Conservation (phyloP, 176 grass and related monocot species). For the Juncus inflexus region DNA sequence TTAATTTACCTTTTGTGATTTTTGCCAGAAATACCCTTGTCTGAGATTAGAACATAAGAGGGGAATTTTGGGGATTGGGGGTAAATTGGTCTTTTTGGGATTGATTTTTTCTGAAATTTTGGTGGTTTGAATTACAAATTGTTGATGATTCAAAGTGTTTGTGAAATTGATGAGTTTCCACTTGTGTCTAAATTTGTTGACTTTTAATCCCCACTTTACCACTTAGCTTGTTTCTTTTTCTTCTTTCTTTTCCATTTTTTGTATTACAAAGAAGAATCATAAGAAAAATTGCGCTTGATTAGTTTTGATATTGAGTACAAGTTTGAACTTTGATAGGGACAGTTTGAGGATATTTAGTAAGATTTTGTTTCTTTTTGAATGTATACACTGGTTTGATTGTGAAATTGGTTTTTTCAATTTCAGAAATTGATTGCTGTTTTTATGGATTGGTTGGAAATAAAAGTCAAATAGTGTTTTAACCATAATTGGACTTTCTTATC, state of each 20-base stretch:
- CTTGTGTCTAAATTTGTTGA: slow-evolving; percentile 7
- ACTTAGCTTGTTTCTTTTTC: background rate
- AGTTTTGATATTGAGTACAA: background rate
- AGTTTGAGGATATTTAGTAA: slow-evolving; percentile 17
- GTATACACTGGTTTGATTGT: background rate
- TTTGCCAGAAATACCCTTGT: too few species aligned
- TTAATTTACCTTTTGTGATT: too few species aligned
- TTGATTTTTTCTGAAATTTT: background rate
- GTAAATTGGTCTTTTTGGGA: too few species aligned
- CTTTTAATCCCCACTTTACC: background rate
- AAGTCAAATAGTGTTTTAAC: too few species aligned
- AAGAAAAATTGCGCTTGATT: background rate
- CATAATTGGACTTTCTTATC: too few species aligned
- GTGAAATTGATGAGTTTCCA: background rate
- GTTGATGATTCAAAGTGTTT: slow-evolving; percentile 4
- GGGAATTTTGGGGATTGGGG: too few species aligned
- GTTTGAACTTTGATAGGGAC: slow-evolving; percentile 3
- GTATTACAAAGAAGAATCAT: too few species aligned
- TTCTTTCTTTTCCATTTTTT: background rate
- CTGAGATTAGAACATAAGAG: too few species aligned
- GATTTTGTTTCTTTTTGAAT: slow-evolving; percentile 5
- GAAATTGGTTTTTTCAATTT: too few species aligned
- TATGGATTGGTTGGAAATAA: too few species aligned
- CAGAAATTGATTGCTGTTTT: too few species aligned
- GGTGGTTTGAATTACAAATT: background rate